Percentiles rank a stretch among this genome's conserved stretches.
These are phyloP conservation scores for Orychophragmus violaceus DNA, from an alignment of 345 rosid genomes.

Conservation along the genomic window DNA sequence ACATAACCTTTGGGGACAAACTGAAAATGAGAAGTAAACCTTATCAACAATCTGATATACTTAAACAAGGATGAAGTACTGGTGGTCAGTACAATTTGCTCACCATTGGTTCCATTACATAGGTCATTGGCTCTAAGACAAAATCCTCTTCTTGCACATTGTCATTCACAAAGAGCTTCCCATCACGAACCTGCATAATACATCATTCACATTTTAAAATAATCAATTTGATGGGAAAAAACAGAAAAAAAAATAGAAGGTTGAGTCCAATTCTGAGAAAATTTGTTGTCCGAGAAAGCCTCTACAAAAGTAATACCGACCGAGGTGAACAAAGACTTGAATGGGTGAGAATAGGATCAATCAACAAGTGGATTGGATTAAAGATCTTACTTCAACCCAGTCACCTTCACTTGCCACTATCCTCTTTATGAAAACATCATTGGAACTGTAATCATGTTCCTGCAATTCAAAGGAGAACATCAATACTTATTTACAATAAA, in stretches of 20 bases:
- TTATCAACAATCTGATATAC: not conserved
- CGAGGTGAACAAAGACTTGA: conserved; percentile 3
- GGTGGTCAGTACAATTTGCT: not conserved
- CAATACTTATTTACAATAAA: not conserved
- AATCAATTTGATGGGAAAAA: not conserved
- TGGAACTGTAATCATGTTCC: conserved; percentile 51
- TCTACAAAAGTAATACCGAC: conserved; percentile 17
- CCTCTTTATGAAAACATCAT: conserved; percentile 81
- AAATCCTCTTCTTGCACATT: conserved; percentile 59
- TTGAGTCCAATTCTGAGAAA: conserved; percentile 7
- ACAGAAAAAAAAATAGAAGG: not conserved
- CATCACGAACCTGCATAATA: conserved; percentile 52
- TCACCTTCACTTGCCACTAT: conserved; percentile 90
- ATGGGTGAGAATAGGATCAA: conserved; percentile 22
- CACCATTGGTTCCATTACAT: conserved; percentile 68
- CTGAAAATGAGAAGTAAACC: conserved; percentile 35
- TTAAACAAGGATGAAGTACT: not conserved
- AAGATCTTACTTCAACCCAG: conserved; percentile 64
- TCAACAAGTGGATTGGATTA: conserved; percentile 32
- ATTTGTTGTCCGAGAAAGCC: not conserved
- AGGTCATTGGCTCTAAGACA: conserved; percentile 64
- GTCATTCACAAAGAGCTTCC: conserved; percentile 69
- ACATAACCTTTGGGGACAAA: conserved; percentile 73
- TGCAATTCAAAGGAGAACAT: conserved; percentile 22
- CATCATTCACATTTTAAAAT: not conserved